Base-by-base conservation (phyloP, 2,329 filamentous ascomycete genomes). In the Seiridium cupressi region DNA sequence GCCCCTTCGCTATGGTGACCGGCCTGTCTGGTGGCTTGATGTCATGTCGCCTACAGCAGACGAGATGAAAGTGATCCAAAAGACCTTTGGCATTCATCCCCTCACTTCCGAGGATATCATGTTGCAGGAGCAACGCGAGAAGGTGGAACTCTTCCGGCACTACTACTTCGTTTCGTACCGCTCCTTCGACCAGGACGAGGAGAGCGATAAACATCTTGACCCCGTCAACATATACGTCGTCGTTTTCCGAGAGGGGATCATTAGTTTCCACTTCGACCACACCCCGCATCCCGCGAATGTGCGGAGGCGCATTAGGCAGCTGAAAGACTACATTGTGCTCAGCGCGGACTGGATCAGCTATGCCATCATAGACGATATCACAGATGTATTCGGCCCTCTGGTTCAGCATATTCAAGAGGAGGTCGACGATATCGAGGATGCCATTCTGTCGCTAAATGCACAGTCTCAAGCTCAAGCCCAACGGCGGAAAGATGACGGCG, bases 101-200 rank as follows among this genome's bases (percentile, higher is more conserved):
- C 79, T 99, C 61, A 99, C 95, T 0, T 89, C 92, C 1, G 95
- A 99, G 74, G 95, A 99, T 72, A 97, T 99, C 68, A 89, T 98
- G 84, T 89, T 97, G 80, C 92, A 98, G 73, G 95, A 99, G 78
- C 91, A 93, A 46, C 93, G 95, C 31, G 95, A 99, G 72, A 99
- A 99, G 77, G 95, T 99, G 0, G 95, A 99, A 74, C 83, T 99
- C 1, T 99, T 99, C 81, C 89, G 92, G 40, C 91, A 96, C 73
- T 99, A 99, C 78, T 99, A 99, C 75, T 97, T 99, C 70, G 92
- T 99, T 77, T 98, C 97, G 74, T 99, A 99, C 74, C 90, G 95
- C 13, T 96, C 93, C 0, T 99, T 99, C 71, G 95, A 99, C 72
- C 95, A 98, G 73, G 95, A 99, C 71, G 87, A 88, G 62, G 89